Evolutionary conservation across 768 basidiomycete species (phyloP), one percentile per base, ranked within the genome.

Genomic region (Suillus occidentalis): DNA sequence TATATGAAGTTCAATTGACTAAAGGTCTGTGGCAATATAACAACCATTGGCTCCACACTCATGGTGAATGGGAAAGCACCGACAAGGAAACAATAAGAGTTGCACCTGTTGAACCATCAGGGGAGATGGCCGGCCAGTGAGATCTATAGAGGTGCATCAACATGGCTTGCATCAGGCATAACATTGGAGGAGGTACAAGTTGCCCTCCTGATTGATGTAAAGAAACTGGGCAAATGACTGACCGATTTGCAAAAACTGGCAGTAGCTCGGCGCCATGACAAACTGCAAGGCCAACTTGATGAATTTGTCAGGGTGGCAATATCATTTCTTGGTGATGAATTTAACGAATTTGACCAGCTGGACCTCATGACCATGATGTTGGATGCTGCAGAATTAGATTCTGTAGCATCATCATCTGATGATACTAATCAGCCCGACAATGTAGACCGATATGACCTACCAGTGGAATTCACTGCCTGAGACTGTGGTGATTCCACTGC

Each of bases 1-100:
- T 64, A 18, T 64, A 25, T 28, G 25, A 64, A 37, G 14, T 64
- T 28, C 22, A 36, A 42, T 31, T 61, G 25, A 39, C 31, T 10
- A 64, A 64, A 64, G 58, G 63, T 64, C 10, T 3, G 10, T 34
- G 6, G 22, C 4, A 25, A 49, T 25, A 4, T 0, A 6, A 25
- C 2, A 4, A 0, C n/a, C 6, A 3, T 25, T 13, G 13, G 13
- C 47, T 1, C 6, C 6, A 49, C 6, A 13, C 22, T 49, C 0
- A 49, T 22, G 28, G 13, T 49, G 1, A 5, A 6, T 25, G 47
- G 22, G 6, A n/a, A 16, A 40, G 62, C 36, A 4, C 37, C 28
- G 7, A 63, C 36, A 16, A 39, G 16, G 4, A 49, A 58, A 60
- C 36, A 22, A 7, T 18, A 37, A 22, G 39, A 53, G 42, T 37